Percentiles rank a stretch among this genome's conserved stretches.
These are phyloP conservation scores for Metschnikowia reukaufii DNA, from an alignment of 805 yeast species.

Conservation along the genomic window DNA sequence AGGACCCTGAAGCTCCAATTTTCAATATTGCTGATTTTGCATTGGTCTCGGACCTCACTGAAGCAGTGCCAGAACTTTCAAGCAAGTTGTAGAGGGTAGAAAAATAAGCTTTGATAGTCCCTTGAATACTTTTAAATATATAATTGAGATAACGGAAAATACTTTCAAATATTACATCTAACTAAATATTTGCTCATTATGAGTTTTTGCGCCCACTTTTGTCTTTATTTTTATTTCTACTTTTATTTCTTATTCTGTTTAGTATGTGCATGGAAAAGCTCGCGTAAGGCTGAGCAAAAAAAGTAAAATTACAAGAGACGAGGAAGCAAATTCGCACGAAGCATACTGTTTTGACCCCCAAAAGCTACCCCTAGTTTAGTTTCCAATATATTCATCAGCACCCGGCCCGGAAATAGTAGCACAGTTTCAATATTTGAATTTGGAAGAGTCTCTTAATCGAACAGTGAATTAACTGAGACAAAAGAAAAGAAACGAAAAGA, in stretches of 20 bases:
- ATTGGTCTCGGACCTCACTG: conserved; percentile 83
- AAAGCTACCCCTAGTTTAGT: no score
- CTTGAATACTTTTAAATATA: background rate
- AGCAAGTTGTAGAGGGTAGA: conserved; percentile 50
- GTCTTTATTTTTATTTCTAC: no score
- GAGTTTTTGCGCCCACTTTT: no score
- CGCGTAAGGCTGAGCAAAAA: background rate
- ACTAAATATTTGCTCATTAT: no score
- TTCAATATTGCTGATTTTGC: conserved; percentile 90
- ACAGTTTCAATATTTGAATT: no score
- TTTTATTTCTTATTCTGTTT: background rate
- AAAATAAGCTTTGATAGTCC: background rate
- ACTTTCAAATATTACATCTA: no score
- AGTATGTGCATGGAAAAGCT: background rate
- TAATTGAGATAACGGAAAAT: background rate
- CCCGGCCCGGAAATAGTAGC: no score
- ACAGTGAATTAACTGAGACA: no score
- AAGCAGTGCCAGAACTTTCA: conserved; percentile 87
- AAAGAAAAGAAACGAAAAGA: no score
- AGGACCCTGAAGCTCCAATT: conserved; percentile 92
- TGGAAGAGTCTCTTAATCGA: no score
- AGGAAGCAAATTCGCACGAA: background rate
- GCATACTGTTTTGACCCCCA: no score
- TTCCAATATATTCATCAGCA: no score
- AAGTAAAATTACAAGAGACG: background rate